Percentiles rank a stretch among this genome's conserved stretches.
These are phyloP conservation scores for Eucalyptus coolabah DNA, from an alignment of 345 rosid species.

Conservation along the genomic window DNA sequence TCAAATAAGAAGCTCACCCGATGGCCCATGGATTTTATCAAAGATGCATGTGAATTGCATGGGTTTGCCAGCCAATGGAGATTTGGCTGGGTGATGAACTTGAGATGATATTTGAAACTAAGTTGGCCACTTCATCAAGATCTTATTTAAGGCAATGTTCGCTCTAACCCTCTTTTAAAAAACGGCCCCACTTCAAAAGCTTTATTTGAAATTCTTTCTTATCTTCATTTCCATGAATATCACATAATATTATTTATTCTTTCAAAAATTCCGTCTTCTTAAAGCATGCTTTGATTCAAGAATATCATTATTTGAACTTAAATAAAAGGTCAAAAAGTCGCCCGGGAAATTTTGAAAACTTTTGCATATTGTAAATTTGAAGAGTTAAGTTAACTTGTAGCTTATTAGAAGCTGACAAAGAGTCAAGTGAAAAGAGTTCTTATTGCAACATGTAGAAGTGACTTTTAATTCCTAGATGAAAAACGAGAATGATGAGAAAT, in stretches of 20 bases:
- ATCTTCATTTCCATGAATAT: background rate
- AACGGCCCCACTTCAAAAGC: background rate
- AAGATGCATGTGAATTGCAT: background rate
- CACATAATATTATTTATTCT: background rate
- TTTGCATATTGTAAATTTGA: background rate
- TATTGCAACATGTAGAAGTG: background rate
- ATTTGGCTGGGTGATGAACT: background rate
- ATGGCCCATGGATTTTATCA: background rate
- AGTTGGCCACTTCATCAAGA: background rate
- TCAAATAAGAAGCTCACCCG: background rate
- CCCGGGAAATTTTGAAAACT: background rate
- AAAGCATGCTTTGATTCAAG: background rate
- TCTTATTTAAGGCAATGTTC: background rate
- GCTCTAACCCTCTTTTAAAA: background rate
- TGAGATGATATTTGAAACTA: background rate
- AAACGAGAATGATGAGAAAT: background rate
- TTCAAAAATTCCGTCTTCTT: background rate
- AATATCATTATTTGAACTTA: background rate
- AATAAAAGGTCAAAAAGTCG: background rate
- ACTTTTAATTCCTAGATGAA: background rate
- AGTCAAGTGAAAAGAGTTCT: background rate
- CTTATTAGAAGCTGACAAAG: background rate
- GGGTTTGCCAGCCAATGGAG: background rate
- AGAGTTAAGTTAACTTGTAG: background rate
- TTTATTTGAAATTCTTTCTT: background rate